These are phyloP conservation scores for Thielaviopsis punctulata DNA, from an alignment of 2,329 filamentous ascomycete species.

Conservation along the genomic window DNA sequence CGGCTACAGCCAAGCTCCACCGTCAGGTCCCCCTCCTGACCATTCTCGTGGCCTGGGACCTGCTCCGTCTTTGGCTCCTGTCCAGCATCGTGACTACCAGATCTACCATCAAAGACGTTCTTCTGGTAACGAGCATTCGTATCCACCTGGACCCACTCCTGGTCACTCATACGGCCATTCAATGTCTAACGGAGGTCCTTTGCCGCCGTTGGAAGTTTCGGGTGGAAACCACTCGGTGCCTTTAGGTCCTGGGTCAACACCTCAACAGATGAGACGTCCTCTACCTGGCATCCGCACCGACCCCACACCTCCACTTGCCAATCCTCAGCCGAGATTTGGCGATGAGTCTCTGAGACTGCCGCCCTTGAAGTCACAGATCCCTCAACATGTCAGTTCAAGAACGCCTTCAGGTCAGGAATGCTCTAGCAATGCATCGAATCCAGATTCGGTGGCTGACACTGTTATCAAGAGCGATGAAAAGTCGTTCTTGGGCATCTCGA, in stretches of 20 bases:
- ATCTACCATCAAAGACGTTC: neutral
- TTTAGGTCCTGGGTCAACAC: neutral
- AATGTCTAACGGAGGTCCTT: neutral
- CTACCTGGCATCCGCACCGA: neutral
- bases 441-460: neutral
- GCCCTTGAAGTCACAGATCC: constrained; percentile 30
- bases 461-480: constrained; percentile 19
- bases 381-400: constrained; percentile 13
- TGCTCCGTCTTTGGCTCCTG: neutral
- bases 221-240: neutral
- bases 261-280: constrained; percentile 1
- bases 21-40: neutral
- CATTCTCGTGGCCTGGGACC: neutral
- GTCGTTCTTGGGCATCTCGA: constrained; percentile 59
- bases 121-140: neutral
- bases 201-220: constrained; percentile 1
- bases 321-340: constrained; percentile 19
- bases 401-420: neutral
- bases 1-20: neutral
- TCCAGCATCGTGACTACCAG: neutral
- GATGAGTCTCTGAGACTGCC: constrained; percentile 36
- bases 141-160: neutral
- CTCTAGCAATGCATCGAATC: constrained; percentile 7
- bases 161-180: neutral
- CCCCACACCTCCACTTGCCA: neutral